phyloP scores from a whole-genome alignment of 2,329 filamentous ascomycete genomes.

The Pestalotiopsis sp. region DNA sequence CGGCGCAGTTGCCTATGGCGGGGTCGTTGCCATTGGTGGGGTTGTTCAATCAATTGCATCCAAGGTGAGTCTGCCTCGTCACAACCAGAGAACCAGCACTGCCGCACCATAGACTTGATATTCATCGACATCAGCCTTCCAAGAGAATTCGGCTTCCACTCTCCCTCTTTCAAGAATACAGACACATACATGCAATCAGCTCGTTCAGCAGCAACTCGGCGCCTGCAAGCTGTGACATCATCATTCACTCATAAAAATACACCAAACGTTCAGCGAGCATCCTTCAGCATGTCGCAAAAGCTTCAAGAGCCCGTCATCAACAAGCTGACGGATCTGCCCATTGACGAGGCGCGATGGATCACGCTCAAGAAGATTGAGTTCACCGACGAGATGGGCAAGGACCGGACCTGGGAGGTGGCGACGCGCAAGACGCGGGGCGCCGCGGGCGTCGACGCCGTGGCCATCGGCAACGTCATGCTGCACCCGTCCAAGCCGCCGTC shows the following conservation, averaged over 20 bases:
- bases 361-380: slow-evolving; percentile 60
- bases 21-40: neutral
- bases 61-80: neutral
- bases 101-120: neutral
- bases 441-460: slow-evolving; percentile 61
- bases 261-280: neutral
- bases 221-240: slow-evolving; percentile 10
- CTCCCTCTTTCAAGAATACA: neutral
- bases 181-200: neutral
- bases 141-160: neutral
- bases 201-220: neutral
- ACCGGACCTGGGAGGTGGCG: slow-evolving; percentile 63
- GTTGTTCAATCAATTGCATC: neutral
- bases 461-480: slow-evolving; percentile 62
- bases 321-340: slow-evolving; percentile 48
- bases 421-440: slow-evolving; percentile 59
- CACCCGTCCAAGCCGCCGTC: slow-evolving; percentile 45
- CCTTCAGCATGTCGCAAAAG: slow-evolving; percentile 38
- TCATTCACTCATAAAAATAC: neutral
- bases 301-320: slow-evolving; percentile 49
- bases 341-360: slow-evolving; percentile 58
- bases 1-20: neutral
- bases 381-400: slow-evolving; percentile 55
- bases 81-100: neutral
- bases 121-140: neutral